A percentile compares a stretch with the other conserved stretches of the same genome.
These are phyloP conservation scores for Pseudozyma tsukubaensis DNA, from an alignment of 1,284 basidiomycete species.

Conservation along the genomic window DNA sequence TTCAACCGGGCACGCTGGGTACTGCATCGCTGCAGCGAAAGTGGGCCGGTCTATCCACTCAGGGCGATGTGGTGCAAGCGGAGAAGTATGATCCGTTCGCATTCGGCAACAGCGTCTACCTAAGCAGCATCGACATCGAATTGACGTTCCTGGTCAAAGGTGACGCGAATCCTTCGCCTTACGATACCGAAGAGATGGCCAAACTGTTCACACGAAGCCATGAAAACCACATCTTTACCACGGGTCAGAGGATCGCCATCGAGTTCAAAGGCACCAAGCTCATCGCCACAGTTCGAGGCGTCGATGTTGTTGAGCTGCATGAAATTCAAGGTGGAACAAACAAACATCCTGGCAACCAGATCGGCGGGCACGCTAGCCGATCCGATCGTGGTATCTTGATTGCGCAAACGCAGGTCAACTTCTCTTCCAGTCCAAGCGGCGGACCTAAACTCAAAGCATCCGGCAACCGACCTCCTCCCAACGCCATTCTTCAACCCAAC, in stretches of 20 bases:
- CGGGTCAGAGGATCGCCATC: conserved; percentile 82
- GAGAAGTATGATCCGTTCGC: conserved; percentile 62
- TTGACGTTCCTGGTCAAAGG: conserved; percentile 57
- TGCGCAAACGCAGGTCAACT: conserved; percentile 88
- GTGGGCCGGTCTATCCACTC: conserved; percentile 64
- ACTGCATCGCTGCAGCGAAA: conserved; percentile 61
- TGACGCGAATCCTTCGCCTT: conserved; percentile 49
- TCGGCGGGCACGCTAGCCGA: conserved; percentile 55
- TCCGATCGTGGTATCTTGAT: conserved; percentile 79
- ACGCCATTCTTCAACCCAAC: conserved; percentile 95
- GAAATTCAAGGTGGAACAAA: conserved; percentile 43
- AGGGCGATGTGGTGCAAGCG: conserved; percentile 60
- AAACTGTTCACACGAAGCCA: conserved; percentile 80
- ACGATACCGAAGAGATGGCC: conserved; percentile 84
- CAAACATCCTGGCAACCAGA: conserved; percentile 53
- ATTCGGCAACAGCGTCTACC: conserved; percentile 59
- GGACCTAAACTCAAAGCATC: conserved; percentile 91
- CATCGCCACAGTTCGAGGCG: conserved; percentile 78
- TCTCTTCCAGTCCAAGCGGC: conserved; percentile 84
- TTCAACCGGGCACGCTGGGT: conserved; percentile 60
- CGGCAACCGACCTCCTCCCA: conserved; percentile 90
- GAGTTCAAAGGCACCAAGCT: conserved; percentile 91
- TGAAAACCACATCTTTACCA: conserved; percentile 73
- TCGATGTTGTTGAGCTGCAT: conserved; percentile 75
- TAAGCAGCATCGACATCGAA: conserved; percentile 64